phyloP scores from a whole-genome alignment of 306 rosid genomes.

The Malus orientalis region DNA sequence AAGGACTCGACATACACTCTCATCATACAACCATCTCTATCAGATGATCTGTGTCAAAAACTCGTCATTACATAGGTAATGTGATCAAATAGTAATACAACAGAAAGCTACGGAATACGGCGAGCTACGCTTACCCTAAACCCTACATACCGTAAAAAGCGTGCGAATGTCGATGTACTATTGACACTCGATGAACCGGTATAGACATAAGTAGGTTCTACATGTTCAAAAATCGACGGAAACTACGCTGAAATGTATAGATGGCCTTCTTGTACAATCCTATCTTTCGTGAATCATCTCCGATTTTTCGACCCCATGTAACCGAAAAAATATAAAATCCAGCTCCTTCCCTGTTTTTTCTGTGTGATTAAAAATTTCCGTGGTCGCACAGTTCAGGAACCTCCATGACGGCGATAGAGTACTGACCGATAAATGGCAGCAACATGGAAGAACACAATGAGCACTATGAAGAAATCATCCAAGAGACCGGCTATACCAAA shows the following conservation, averaged over 20 bases:
- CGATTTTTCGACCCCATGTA: not conserved
- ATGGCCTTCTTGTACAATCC: not conserved
- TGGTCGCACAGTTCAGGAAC: conserved; percentile 26
- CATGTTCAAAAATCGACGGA: not conserved
- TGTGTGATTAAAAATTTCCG: not conserved
- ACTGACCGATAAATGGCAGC: conserved; percentile 74
- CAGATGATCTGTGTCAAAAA: too few species aligned
- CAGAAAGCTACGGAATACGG: not conserved
- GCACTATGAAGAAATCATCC: conserved; percentile 64
- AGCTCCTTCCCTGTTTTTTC: not conserved
- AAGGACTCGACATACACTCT: not conserved
- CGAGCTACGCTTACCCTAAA: not conserved
- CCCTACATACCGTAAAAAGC: not conserved
- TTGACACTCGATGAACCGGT: too few species aligned
- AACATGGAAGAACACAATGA: conserved; percentile 66
- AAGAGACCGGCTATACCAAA: conserved; percentile 70
- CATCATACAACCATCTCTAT: not conserved
- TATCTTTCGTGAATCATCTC: not conserved
- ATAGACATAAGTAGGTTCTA: not conserved
- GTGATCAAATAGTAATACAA: not conserved
- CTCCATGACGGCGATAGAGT: conserved; percentile 67
- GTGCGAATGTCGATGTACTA: not conserved
- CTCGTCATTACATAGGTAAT: not conserved
- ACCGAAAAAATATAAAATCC: not conserved
- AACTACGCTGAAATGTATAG: not conserved